phyloP scores from a whole-genome alignment of 768 basidiomycete genomes.

The Pleurotus giganteus region DNA sequence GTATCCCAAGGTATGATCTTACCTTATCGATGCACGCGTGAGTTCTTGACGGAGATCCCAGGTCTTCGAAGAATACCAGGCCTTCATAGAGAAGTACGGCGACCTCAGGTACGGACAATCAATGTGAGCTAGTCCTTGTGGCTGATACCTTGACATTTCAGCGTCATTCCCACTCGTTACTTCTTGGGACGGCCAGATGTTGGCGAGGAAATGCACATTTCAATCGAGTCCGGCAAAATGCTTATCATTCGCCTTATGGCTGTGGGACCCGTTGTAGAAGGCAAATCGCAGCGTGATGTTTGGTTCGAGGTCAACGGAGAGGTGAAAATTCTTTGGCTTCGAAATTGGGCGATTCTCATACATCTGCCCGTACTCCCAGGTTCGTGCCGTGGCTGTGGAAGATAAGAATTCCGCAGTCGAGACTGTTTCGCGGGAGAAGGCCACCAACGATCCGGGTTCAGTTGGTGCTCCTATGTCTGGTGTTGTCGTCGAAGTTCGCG shows the following conservation, averaged over 20 bases:
- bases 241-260: conserved; percentile 96
- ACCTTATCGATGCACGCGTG: conserved; percentile 10
- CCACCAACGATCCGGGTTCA: conserved; percentile 91
- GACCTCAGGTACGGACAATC: conserved; percentile 71
- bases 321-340: conserved; percentile 37
- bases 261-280: conserved; percentile 88
- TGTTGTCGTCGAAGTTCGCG: conserved; percentile 96
- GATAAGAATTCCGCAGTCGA: conserved; percentile 98
- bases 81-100: conserved; percentile 93
- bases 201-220: conserved; percentile 96
- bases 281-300: conserved; percentile 90
- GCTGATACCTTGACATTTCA: conserved; percentile 28
- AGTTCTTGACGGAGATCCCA: conserved; percentile 24
- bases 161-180: conserved; percentile 93
- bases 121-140: conserved; percentile 2
- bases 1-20: conserved; percentile 85
- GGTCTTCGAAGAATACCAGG: conserved; percentile 97
- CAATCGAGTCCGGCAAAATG: conserved; percentile 95
- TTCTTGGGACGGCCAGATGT: conserved; percentile 91
- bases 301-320: conserved; percentile 99
- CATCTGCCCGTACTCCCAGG: conserved; percentile 47
- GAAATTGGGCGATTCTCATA: conserved; percentile 13
- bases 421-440: conserved; percentile 91
- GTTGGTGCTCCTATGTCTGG: conserved; percentile 98
- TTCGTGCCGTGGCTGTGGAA: conserved; percentile 93